phyloP scores from a whole-genome alignment of 495 filamentous ascomycete genomes.

The Xylaria venustula region DNA sequence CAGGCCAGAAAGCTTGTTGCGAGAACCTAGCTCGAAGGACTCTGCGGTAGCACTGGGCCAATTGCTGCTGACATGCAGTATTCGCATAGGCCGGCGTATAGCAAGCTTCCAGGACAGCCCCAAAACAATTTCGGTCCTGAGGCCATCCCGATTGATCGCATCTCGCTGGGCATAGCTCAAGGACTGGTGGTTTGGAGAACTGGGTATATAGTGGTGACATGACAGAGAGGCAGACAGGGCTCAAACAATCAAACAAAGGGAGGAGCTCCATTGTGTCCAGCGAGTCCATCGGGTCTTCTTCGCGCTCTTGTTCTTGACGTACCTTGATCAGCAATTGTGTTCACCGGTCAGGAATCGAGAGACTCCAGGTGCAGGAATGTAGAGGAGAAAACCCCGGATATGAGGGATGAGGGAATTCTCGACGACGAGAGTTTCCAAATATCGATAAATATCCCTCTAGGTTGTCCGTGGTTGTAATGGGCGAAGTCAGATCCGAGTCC shows the following conservation, averaged over 20 bases:
- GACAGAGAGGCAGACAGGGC: too few species aligned
- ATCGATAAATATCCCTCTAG: not conserved
- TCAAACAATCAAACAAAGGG: too few species aligned
- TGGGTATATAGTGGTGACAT: too few species aligned
- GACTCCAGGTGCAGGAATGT: not conserved
- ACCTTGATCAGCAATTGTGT: not conserved
- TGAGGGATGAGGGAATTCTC: constrained; percentile 14
- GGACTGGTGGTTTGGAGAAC: too few species aligned
- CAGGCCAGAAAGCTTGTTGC: too few species aligned
- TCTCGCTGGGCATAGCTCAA: not conserved
- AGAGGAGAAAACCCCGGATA: not conserved
- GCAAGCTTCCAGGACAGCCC: not conserved
- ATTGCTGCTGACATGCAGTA: not conserved
- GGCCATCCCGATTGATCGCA: not conserved
- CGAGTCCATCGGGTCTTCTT: too few species aligned
- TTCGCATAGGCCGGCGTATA: not conserved
- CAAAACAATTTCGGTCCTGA: too few species aligned
- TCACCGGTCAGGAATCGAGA: not conserved
- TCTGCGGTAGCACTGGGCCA: too few species aligned
- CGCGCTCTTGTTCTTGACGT: too few species aligned
- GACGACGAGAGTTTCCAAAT: not conserved
- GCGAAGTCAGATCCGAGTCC: not conserved
- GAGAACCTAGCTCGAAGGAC: too few species aligned
- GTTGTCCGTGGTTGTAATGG: constrained; percentile 4
- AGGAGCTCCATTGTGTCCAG: too few species aligned